Percentiles rank a stretch among this genome's conserved stretches.
Conservation (phyloP, 768 basidiomycete species). For the Polyporus arcularius region DNA sequence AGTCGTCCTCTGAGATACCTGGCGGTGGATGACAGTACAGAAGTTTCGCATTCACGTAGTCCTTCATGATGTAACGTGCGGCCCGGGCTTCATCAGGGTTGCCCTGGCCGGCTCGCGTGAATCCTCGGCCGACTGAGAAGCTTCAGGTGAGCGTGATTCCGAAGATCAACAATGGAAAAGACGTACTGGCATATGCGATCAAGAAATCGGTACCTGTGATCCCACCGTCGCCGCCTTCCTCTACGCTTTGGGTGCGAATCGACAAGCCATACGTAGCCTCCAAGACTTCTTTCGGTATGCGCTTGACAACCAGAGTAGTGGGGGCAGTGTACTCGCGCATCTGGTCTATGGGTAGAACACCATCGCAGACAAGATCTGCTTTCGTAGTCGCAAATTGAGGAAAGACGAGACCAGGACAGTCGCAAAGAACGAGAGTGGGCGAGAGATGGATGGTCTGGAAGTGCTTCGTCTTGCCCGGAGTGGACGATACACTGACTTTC, state of each 20-base stretch:
- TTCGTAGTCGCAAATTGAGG: slow-evolving; percentile 98
- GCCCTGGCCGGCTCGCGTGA: slow-evolving; percentile 90
- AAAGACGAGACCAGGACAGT: slow-evolving; percentile 97
- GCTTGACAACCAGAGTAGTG: slow-evolving; percentile 68
- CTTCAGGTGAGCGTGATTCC: slow-evolving; percentile 16
- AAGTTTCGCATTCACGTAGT: slow-evolving; percentile 94
- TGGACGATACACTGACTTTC: slow-evolving; percentile 97
- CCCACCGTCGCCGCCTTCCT: slow-evolving; percentile 84
- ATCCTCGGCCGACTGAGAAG: slow-evolving; percentile 83
- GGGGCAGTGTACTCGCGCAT: slow-evolving; percentile 93
- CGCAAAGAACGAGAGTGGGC: slow-evolving; percentile 82
- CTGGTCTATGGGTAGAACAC: slow-evolving; percentile 96
- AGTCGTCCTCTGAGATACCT: slow-evolving; percentile 57
- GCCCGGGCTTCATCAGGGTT: slow-evolving; percentile 97
- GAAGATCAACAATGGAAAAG: not conserved
- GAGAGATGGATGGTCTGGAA: slow-evolving; percentile 98
- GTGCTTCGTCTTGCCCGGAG: slow-evolving; percentile 98
- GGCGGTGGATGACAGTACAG: slow-evolving; percentile 93
- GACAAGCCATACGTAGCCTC: slow-evolving; percentile 87
- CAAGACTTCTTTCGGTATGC: slow-evolving; percentile 81
- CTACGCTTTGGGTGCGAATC: slow-evolving; percentile 61
- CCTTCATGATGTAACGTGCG: slow-evolving; percentile 90
- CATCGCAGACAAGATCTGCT: slow-evolving; percentile 94
- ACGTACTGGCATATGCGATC: slow-evolving; percentile 90
- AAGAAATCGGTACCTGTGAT: slow-evolving; percentile 80